A percentile compares a stretch with the other conserved stretches of the same genome.
Conservation (phyloP, 2,329 filamentous ascomycete species). For the Epichloe amarillans region DNA sequence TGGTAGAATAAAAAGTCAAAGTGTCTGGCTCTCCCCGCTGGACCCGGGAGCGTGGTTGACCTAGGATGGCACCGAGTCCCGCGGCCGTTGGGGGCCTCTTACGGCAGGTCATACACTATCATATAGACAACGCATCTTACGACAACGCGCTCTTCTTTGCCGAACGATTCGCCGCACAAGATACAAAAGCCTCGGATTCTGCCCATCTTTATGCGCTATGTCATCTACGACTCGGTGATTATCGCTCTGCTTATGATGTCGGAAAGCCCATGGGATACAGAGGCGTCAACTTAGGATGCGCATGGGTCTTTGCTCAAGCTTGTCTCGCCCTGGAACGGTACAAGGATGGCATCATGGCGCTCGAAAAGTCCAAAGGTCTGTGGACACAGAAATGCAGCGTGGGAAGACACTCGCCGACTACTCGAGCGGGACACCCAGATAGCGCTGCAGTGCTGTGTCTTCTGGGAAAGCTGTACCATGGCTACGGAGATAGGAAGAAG, state of each 20-base stretch:
- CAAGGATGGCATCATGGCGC: constrained; percentile 66
- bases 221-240: constrained; percentile 69
- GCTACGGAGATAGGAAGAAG: constrained; percentile 68
- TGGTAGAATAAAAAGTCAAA: background rate
- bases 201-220: constrained; percentile 74
- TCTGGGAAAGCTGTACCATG: constrained; percentile 75
- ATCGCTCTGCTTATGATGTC: constrained; percentile 74
- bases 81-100: constrained; percentile 38
- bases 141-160: constrained; percentile 92
- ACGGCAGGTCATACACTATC: constrained; percentile 49
- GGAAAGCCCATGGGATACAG: constrained; percentile 58
- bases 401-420: constrained; percentile 69
- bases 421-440: constrained; percentile 66
- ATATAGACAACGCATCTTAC: constrained; percentile 78
- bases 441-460: constrained; percentile 72
- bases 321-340: constrained; percentile 68
- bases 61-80: constrained; percentile 38
- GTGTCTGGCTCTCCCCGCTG: background rate
- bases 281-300: constrained; percentile 69
- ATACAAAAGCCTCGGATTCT: constrained; percentile 67
- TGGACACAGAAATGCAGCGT: constrained; percentile 68
- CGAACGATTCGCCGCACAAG: constrained; percentile 72
- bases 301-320: constrained; percentile 83
- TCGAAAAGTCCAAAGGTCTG: constrained; percentile 67
- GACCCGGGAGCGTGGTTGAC: constrained; percentile 6